Evolutionary conservation across 805 yeast genomes (phyloP).

Genomic region (Metschnikowia baotianmanensis): DNA sequence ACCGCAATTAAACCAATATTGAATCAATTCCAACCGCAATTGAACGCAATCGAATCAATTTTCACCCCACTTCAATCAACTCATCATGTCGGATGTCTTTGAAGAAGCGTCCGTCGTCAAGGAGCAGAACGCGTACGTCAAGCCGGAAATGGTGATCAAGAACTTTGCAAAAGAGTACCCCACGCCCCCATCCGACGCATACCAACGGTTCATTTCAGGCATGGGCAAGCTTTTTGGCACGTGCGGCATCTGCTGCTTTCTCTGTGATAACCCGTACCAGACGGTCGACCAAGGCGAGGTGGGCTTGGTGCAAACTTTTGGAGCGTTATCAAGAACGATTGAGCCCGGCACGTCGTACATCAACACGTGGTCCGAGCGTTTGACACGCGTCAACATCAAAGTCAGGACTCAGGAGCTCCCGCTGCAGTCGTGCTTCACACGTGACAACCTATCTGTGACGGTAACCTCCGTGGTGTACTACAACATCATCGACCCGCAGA

Average conservation of each 20-base stretch:
- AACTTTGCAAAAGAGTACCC: constrained; percentile 42
- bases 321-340: constrained; percentile 59
- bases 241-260: constrained; percentile 55
- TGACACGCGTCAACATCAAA: constrained; percentile 51
- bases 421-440: constrained; percentile 66
- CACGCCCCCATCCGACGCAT: constrained; percentile 39
- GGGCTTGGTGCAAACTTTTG: constrained; percentile 65
- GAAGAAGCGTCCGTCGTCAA: constrained; percentile 11
- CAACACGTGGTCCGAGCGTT: constrained; percentile 60
- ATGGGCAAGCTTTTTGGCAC: constrained; percentile 51
- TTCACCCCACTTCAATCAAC: too few species aligned
- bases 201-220: constrained; percentile 38
- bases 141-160: constrained; percentile 41
- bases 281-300: constrained; percentile 65
- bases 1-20: background rate
- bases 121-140: constrained; percentile 17
- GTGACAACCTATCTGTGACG: constrained; percentile 62
- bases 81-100: constrained; percentile 4
- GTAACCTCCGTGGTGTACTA: constrained; percentile 66
- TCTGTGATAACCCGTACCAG: constrained; percentile 59
- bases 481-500: constrained; percentile 65
- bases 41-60: background rate
- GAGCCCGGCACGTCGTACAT: constrained; percentile 69
- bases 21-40: background rate
- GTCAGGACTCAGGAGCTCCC: constrained; percentile 63